Percentiles rank a stretch among this genome's conserved stretches.
Conservation (phyloP, 164 flowering plant genomes). For the Magnolia sinica region DNA sequence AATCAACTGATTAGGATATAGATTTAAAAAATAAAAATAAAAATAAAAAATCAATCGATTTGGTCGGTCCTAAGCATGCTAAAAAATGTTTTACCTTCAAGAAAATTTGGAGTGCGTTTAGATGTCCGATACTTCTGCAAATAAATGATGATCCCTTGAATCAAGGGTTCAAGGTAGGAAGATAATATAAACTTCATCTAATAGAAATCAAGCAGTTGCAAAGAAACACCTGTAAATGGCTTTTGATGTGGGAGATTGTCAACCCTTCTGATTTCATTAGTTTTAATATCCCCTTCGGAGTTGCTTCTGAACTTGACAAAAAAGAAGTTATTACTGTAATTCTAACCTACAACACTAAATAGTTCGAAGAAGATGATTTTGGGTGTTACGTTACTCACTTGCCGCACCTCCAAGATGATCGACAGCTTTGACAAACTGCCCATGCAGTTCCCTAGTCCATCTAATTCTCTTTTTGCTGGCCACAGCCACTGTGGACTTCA, state of each 20-base stretch:
- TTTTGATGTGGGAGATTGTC: conserved; percentile 75
- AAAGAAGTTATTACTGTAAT: background rate
- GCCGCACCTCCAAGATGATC: conserved; percentile 71
- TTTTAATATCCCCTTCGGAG: conserved; percentile 71
- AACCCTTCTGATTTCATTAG: conserved; percentile 67
- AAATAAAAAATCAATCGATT: no score
- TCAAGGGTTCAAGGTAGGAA: background rate
- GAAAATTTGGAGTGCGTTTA: conserved; percentile 35
- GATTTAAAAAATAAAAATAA: no score
- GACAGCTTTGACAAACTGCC: conserved; percentile 67
- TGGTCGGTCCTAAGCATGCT: background rate
- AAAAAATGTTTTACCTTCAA: conserved; percentile 20
- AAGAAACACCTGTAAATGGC: conserved; percentile 65
- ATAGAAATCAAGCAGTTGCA: background rate
- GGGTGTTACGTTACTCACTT: conserved; percentile 40
- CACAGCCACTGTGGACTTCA: conserved; percentile 20
- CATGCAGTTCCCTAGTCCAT: conserved; percentile 76
- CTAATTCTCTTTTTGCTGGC: conserved; percentile 56
- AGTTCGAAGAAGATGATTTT: background rate
- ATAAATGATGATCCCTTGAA: background rate
- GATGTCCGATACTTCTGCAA: conserved; percentile 66
- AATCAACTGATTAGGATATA: no score
- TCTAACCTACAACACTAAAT: background rate
- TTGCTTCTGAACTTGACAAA: conserved; percentile 48
- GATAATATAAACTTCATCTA: background rate